Evolutionary conservation across 129 eudicot species (phyloP), one percentile per base, ranked within the genome.

Genomic region (Cynara cardunculus): DNA sequence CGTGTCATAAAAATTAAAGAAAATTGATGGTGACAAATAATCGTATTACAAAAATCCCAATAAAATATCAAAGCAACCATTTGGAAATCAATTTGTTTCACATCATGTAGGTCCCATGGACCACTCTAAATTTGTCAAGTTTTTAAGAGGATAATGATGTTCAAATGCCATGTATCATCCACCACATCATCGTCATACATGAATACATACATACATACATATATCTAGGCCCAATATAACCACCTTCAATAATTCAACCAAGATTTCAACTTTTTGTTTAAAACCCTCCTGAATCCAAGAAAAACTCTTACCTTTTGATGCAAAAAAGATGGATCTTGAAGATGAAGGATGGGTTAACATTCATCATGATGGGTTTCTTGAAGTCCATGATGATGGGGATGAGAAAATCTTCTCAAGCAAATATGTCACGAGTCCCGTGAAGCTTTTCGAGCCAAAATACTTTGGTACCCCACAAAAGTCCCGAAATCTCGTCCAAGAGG

Each of bases 311-410:
- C 16, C 14, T 69, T 69, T 81, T 75, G 72, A 27, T 31, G 70
- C 69, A 24, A 26, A 78, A 28, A 83, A 85, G 73, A 89, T 90
- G 96, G 98, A 90, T 90, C 85, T 93, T 87, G 89, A 93, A 35
- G 94, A 89, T 86, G 87, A 93, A 61, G 94, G 78, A 61, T 93
- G 98, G 98, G 98, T 87, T 67, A 75, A 89, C 70, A 79, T 93
- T 44, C 87, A 88, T 85, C 83, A 90, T 75, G 92, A 93, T 35
- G 92, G 87, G n/a, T 84, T 83, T 68, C 93, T 90, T 69, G 91
- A 93, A 70, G 81, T 85, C 82, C 84, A 86, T 69, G 88, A 86
- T 22, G 91, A 93, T 69, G 91, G 79, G 3, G 96, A 84, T 18
- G 83, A 88, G 25, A 79, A 86, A 49, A 69, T 77, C 32, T 87